Conservation (phyloP, 176 grass and related monocot genomes). For the Cenchrus purpureus region DNA sequence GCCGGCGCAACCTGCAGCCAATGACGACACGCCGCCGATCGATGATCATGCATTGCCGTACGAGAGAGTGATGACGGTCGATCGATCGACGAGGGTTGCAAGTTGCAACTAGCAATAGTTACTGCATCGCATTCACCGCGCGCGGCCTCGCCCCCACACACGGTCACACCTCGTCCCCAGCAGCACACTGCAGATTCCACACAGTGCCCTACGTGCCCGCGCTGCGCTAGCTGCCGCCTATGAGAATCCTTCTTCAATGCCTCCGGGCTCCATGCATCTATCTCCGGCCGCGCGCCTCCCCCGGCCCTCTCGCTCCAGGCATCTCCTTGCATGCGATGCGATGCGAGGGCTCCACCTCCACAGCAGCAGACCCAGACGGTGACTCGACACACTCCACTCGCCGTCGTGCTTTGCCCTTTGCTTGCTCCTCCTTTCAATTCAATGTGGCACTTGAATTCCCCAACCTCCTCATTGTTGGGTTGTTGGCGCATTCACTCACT, state of each 20-base stretch:
- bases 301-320: constrained; percentile 39
- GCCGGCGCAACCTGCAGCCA: too few species aligned
- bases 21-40: too few species aligned
- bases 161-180: not conserved
- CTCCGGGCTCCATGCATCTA: not conserved
- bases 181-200: not conserved
- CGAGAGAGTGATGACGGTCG: not conserved
- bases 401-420: not conserved
- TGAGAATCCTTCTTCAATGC: constrained; percentile 41
- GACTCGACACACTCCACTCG: not conserved
- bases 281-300: not conserved
- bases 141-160: not conserved
- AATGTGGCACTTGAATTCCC: constrained; percentile 60
- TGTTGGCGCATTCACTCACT: constrained; percentile 52
- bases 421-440: constrained; percentile 31
- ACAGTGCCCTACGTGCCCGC: not conserved
- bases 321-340: constrained; percentile 20
- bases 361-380: not conserved
- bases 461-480: constrained; percentile 71
- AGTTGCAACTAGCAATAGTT: too few species aligned
- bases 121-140: constrained; percentile 39
- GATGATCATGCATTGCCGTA: too few species aligned
- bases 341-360: too few species aligned
- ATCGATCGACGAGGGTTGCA: too few species aligned
- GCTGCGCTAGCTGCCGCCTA: not conserved